Base-by-base conservation (phyloP, 1,139 yeast genomes). In the Candida sp. region DNA sequence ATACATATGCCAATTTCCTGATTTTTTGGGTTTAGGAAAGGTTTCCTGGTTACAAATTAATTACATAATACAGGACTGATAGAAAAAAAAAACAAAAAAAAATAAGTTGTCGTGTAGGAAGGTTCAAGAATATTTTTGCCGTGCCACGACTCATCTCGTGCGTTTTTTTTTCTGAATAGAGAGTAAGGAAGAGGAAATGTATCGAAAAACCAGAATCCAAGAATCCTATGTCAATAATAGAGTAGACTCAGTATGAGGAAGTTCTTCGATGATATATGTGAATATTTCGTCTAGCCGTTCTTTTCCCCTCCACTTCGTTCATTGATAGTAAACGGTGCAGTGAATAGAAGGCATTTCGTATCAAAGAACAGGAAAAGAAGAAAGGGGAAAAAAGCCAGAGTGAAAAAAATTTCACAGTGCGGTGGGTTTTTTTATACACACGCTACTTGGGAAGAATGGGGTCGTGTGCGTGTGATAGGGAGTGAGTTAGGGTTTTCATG, bases 331-430 rank as follows among this genome's bases (percentile, higher is more conserved):
- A 70, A 72, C 71, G 82, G 82, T 78, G 83, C 84, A 80, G 84
- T 80, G 84, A 80, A 80, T 80, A 77, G 84, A 78, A 73, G 69
- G 82, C 84, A 65, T 17, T 74, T 75, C 81, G 83, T 78, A 78
- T 79, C 83, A 70, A 68, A 66, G 70, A 65, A 48, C 34, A 35
- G 49, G 47, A 63, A 39, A 47, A 45, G 38, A 48, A 47, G 35
- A 41, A 45, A 31, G 44, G 42, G 22, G 44, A 44, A 53, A 48
- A 48, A 48, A 45, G 33, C 25, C 6, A 26, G 9, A 30, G 25
- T 22, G 7, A 35, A 31, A 48, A 48, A 48, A 48, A 5, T 33
- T 40, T 27, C 31, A 27, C 33, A 32, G 34, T 3, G 34, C 34
- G 34, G n/a, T 17, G 17, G 17, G 17, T 17, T 17, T 17, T 17